Evolutionary conservation across 768 basidiomycete species (phyloP).

Genomic region (Agrocybe pediades): DNA sequence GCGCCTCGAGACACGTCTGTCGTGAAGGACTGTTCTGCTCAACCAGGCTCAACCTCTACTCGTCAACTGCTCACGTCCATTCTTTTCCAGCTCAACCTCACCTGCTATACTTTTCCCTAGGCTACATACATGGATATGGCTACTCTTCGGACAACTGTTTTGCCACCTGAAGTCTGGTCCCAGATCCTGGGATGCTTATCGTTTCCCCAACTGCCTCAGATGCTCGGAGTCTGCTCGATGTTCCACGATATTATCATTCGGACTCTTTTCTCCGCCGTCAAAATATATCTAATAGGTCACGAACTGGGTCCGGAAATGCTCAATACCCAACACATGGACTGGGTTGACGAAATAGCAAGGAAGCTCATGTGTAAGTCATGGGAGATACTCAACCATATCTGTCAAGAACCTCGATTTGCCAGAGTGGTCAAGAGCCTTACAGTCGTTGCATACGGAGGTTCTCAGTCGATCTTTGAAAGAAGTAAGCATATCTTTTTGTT

Average conservation of each 20-base stretch:
- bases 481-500: conserved; percentile 21
- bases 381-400: conserved; percentile 40
- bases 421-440: conserved; percentile 35
- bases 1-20: too few species aligned
- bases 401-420: conserved; percentile 34
- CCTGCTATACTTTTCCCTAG: background rate
- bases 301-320: conserved; percentile 26
- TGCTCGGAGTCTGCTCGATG: conserved; percentile 35
- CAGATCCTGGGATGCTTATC: conserved; percentile 33
- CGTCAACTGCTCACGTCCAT: too few species aligned
- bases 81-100: background rate
- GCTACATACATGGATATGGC: conserved; percentile 8
- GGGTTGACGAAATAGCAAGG: conserved; percentile 27
- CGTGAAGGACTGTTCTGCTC: too few species aligned
- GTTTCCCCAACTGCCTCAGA: conserved; percentile 19
- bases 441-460: conserved; percentile 35
- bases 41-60: too few species aligned
- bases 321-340: conserved; percentile 28
- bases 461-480: conserved; percentile 36
- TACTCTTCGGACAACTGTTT: background rate
- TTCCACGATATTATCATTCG: conserved; percentile 38
- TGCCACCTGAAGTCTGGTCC: conserved; percentile 42
- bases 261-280: conserved; percentile 34
- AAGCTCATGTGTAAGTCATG: conserved; percentile 38
- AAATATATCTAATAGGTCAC: conserved; percentile 37